A percentile compares a stretch with the other conserved stretches of the same genome.
phyloP scores from a whole-genome alignment of 352 stramenopile genomes.

The Globisporangium nunn region DNA sequence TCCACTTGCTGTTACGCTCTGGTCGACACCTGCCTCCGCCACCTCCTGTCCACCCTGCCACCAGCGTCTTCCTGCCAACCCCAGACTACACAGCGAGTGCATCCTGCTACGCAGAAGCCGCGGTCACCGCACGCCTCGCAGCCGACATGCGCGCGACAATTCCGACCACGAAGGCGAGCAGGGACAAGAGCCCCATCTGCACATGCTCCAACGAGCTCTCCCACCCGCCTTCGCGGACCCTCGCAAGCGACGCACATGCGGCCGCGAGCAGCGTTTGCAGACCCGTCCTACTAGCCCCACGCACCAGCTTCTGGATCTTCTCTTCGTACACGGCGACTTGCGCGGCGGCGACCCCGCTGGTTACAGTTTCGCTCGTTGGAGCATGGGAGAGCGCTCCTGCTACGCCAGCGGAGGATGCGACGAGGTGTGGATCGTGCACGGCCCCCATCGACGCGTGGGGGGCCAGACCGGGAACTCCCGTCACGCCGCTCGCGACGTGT shows the following conservation, averaged over 20 bases:
- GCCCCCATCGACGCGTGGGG: background rate
- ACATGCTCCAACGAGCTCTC: constrained; percentile 2
- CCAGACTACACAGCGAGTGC: background rate
- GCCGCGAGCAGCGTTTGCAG: constrained; percentile 9
- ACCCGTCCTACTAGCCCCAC: constrained; percentile 5
- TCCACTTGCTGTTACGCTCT: background rate
- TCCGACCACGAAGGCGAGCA: constrained; percentile 10
- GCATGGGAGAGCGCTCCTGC: constrained; percentile 6
- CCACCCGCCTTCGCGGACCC: constrained; percentile 4
- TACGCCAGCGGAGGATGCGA: constrained; percentile 2
- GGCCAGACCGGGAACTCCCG: constrained; percentile 9
- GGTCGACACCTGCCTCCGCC: too few species aligned
- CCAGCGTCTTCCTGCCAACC: too few species aligned
- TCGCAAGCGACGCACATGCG: constrained; percentile 2
- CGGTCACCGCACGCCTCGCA: background rate
- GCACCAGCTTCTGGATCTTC: constrained; percentile 61
- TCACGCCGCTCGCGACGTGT: background rate
- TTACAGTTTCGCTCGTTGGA: constrained; percentile 13
- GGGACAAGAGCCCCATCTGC: constrained; percentile 7
- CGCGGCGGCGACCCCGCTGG: constrained; percentile 34
- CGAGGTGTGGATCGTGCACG: background rate
- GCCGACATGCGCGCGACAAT: background rate
- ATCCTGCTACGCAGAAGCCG: background rate
- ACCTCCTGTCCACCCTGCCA: background rate
- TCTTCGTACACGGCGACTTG: constrained; percentile 69